Percentiles rank a stretch among this genome's conserved stretches.
Evolutionary conservation across 1,284 basidiomycete genomes (phyloP).

Genomic region (Tylopilus sp.): DNA sequence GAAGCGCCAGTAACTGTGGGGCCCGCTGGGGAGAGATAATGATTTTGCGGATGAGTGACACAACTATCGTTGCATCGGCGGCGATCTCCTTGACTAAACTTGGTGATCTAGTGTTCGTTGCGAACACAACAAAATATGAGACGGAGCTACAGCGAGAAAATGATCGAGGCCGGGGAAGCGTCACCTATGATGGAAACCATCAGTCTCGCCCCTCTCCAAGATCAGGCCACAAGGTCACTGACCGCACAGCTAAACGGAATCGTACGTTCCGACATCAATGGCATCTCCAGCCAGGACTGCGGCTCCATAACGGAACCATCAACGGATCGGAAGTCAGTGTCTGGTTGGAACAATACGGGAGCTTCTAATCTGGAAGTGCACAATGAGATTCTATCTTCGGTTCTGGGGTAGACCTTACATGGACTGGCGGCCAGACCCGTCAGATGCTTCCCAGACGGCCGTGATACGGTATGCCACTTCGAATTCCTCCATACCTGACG

Average conservation of each 20-base stretch:
- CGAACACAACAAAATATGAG: slow-evolving; percentile 68
- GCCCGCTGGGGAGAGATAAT: slow-evolving; percentile 41
- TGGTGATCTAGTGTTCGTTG: slow-evolving; percentile 53
- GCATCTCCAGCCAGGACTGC: slow-evolving; percentile 64
- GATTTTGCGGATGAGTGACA: slow-evolving; percentile 58
- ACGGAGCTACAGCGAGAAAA: slow-evolving; percentile 57
- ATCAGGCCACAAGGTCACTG: slow-evolving; percentile 15
- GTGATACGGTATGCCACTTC: slow-evolving; percentile 53
- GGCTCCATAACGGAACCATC: slow-evolving; percentile 44
- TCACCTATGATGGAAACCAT: slow-evolving; percentile 42
- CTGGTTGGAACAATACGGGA: slow-evolving; percentile 57
- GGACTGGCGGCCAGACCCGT: slow-evolving; percentile 41
- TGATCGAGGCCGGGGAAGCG: slow-evolving; percentile 53
- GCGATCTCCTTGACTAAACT: slow-evolving; percentile 59
- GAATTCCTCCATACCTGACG: slow-evolving; percentile 40
- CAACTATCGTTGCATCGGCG: slow-evolving; percentile 61
- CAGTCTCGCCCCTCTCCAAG: background rate
- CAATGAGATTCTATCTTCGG: slow-evolving; percentile 1
- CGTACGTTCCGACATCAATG: slow-evolving; percentile 55
- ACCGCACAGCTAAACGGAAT: slow-evolving; percentile 65
- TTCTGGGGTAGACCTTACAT: slow-evolving; percentile 40
- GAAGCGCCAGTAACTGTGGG: slow-evolving; percentile 39
- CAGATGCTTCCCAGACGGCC: slow-evolving; percentile 56
- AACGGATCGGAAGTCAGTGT: slow-evolving; percentile 55
- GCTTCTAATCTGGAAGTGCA: slow-evolving; percentile 50